A percentile compares a stretch with the other conserved stretches of the same genome.
Evolutionary conservation across 2,329 filamentous ascomycete genomes (phyloP).

Genomic region (Rhynchosporium graminicola): DNA sequence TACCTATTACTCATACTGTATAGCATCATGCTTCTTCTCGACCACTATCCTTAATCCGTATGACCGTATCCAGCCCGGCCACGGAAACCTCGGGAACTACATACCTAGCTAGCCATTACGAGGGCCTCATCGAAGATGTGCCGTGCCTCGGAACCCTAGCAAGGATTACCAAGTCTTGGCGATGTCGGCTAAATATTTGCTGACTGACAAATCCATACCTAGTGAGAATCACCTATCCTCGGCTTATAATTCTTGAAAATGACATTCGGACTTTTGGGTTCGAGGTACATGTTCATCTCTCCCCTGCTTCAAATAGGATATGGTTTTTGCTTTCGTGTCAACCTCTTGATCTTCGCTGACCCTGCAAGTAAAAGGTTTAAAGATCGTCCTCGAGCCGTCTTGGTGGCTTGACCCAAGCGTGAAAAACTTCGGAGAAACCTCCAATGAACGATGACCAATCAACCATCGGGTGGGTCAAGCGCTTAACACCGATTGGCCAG

Average conservation of each 20-base stretch:
- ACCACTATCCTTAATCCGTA: conserved; percentile 2
- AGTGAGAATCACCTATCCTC: neutral
- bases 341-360: too few relatives aligned
- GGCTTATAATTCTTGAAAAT: neutral
- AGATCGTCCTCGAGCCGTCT: neutral
- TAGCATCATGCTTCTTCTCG: neutral
- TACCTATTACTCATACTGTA: too few relatives aligned
- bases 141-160: conserved; percentile 7
- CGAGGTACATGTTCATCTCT: too few relatives aligned
- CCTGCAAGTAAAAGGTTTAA: neutral
- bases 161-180: conserved; percentile 5
- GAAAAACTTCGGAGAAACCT: neutral
- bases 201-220: neutral
- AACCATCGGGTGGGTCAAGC: neutral
- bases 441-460: conserved; percentile 10
- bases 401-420: neutral
- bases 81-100: conserved; percentile 11
- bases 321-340: too few relatives aligned
- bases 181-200: conserved; percentile 3
- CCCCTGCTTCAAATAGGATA: too few relatives aligned
- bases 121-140: conserved; percentile 7
- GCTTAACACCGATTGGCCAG: neutral
- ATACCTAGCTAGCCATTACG: neutral
- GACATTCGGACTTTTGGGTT: neutral
- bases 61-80: too few relatives aligned